phyloP scores from a whole-genome alignment of 2,329 filamentous ascomycete genomes.

The Penicillium aurantiogriseum region DNA sequence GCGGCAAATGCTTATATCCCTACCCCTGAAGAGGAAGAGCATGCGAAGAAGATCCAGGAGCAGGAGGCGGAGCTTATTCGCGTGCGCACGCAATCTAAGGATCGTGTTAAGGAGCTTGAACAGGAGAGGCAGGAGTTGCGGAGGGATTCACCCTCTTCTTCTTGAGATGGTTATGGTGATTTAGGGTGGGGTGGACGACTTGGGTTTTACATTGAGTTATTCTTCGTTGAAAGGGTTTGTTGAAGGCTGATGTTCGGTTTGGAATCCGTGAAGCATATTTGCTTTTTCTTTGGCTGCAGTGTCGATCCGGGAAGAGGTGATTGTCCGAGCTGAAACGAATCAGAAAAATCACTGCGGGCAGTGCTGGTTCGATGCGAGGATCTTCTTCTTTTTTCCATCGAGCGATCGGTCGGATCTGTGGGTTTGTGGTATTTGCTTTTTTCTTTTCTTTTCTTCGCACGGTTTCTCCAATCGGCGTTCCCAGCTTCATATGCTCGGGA shows the following conservation, averaged over 20 bases:
- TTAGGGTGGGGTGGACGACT: not conserved
- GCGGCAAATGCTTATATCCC: conserved; percentile 39
- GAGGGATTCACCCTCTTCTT: conserved; percentile 8
- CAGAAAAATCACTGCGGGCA: conserved; percentile 13
- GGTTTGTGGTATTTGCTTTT: not conserved
- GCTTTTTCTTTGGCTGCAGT: not conserved
- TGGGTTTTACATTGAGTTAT: not conserved
- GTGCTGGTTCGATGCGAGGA: conserved; percentile 11
- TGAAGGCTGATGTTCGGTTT: too few species aligned
- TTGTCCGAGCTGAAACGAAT: not conserved
- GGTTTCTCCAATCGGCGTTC: not conserved
- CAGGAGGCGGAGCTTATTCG: conserved; percentile 37
- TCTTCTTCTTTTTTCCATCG: conserved; percentile 5
- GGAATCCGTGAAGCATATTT: not conserved
- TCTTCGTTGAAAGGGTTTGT: not conserved
- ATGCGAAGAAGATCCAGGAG: conserved; percentile 31
- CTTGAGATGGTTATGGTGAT: not conserved
- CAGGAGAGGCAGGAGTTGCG: conserved; percentile 22
- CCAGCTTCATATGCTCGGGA: not conserved
- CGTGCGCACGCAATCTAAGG: conserved; percentile 30
- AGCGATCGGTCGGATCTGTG: not conserved
- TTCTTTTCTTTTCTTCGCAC: not conserved
- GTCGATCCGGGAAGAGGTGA: not conserved
- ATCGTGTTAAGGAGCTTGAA: conserved; percentile 29
- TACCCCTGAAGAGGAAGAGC: conserved; percentile 22